Conservation (phyloP, 805 yeast species). For the Suhomyces tanzawaensis region DNA sequence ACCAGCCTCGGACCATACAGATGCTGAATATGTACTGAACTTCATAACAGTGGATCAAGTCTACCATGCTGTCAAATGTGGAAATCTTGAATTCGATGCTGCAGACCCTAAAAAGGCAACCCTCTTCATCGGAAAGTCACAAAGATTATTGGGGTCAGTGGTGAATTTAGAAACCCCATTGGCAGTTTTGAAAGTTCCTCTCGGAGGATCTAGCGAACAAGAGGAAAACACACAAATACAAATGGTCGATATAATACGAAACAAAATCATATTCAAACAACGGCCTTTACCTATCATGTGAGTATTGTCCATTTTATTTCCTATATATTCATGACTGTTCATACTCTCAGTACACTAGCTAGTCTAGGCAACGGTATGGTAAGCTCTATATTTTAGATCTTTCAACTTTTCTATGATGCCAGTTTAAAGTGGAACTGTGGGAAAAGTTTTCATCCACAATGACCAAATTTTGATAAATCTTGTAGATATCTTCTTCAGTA, state of each 20-base stretch:
- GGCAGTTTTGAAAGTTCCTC: conserved; percentile 54
- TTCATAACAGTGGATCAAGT: conserved; percentile 34
- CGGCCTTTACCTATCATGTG: conserved; percentile 80
- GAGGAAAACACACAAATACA: conserved; percentile 32
- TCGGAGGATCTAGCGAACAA: conserved; percentile 5
- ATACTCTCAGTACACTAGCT: too few species aligned
- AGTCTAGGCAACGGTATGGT: too few species aligned
- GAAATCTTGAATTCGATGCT: conserved; percentile 46
- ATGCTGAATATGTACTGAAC: conserved; percentile 29
- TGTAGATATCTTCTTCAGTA: conserved; percentile 40
- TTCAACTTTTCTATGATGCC: conserved; percentile 7
- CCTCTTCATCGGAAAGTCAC: conserved; percentile 64
- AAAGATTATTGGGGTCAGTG: conserved; percentile 61
- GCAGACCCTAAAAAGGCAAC: conserved; percentile 45
- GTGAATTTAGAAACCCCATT: conserved; percentile 62
- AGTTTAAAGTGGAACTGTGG: conserved; percentile 1
- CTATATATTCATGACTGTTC: too few species aligned
- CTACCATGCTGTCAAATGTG: conserved; percentile 50
- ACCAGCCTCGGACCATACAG: conserved; percentile 24
- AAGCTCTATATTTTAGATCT: conserved; percentile 5
- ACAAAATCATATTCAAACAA: conserved; percentile 59
- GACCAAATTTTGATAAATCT: conserved; percentile 26
- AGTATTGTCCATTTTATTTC: conserved; percentile 8
- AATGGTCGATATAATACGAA: conserved; percentile 56
- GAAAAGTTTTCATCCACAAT: conserved; percentile 13